Evolutionary conservation across 2,329 filamentous ascomycete genomes (phyloP).

Genomic region (Neobulgaria alba): DNA sequence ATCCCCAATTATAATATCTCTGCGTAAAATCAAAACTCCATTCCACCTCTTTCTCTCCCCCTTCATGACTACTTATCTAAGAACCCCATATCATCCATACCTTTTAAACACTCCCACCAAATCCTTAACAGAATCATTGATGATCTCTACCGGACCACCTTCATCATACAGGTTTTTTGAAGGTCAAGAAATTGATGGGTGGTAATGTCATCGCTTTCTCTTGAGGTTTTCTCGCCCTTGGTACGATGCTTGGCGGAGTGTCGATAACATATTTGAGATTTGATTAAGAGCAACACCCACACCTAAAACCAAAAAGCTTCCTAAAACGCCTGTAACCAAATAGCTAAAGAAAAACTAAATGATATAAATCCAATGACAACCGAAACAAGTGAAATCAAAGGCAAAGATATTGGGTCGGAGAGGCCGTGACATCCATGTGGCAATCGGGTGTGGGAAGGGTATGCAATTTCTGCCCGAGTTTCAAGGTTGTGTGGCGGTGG

Average conservation of each 20-base stretch:
- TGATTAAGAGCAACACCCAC: slow-evolving; percentile 12
- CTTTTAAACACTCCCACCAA: slow-evolving; percentile 20
- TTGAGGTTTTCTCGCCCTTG: slow-evolving; percentile 21
- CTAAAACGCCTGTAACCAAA: slow-evolving; percentile 20
- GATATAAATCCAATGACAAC: slow-evolving; percentile 18
- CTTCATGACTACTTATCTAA: slow-evolving; percentile 11
- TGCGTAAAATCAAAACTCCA: slow-evolving; percentile 23
- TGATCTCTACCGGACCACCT: slow-evolving; percentile 16
- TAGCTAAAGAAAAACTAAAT: slow-evolving; percentile 16
- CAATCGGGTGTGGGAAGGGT: background rate
- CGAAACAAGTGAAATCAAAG: slow-evolving; percentile 14
- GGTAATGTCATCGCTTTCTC: slow-evolving; percentile 9
- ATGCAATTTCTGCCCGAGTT: background rate
- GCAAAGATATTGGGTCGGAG: slow-evolving; percentile 3
- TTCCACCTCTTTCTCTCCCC: slow-evolving; percentile 20
- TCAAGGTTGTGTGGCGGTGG: background rate
- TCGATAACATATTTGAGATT: slow-evolving; percentile 15
- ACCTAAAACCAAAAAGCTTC: slow-evolving; percentile 14
- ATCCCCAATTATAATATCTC: slow-evolving; percentile 16
- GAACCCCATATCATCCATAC: slow-evolving; percentile 15
- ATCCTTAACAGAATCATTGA: slow-evolving; percentile 20
- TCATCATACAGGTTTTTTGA: slow-evolving; percentile 13
- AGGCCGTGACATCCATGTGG: background rate
- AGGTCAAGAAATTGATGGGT: background rate
- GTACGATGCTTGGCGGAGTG: slow-evolving; percentile 19